phyloP scores from a whole-genome alignment of 2,329 filamentous ascomycete genomes.

The Xylariales sp. region DNA sequence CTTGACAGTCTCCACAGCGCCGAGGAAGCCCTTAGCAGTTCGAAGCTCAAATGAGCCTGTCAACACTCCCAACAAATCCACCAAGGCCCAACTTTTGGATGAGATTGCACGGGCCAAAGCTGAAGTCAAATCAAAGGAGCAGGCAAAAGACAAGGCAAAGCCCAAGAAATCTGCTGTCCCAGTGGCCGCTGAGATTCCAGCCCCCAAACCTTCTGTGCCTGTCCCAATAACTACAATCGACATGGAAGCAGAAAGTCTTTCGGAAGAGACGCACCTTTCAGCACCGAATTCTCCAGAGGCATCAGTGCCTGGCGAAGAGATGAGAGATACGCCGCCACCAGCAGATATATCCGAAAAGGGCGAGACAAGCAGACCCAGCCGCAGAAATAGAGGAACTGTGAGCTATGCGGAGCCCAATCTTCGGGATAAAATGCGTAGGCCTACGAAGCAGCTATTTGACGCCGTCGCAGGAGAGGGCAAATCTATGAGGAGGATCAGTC shows the following conservation, averaged over 20 bases:
- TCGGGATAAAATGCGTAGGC: constrained; percentile 77
- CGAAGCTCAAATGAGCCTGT: constrained; percentile 60
- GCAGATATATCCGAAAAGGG: constrained; percentile 49
- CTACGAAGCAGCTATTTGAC: constrained; percentile 71
- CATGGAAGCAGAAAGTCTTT: constrained; percentile 25
- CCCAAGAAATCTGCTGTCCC: constrained; percentile 16
- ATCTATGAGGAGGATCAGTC: constrained; percentile 38
- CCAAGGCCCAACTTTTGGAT: constrained; percentile 27
- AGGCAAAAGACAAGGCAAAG: constrained; percentile 11
- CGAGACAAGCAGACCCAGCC: constrained; percentile 59
- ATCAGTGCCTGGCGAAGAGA: constrained; percentile 26
- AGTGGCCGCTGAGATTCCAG: constrained; percentile 23
- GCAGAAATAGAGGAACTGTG: constrained; percentile 63
- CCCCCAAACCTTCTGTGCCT: constrained; percentile 11
- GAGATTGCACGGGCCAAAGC: constrained; percentile 35
- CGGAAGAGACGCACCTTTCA: constrained; percentile 35
- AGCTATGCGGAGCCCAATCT: constrained; percentile 83
- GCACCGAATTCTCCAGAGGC: constrained; percentile 47
- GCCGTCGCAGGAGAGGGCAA: constrained; percentile 65
- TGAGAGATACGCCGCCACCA: constrained; percentile 56
- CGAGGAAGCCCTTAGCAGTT: constrained; percentile 45
- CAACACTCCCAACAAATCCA: constrained; percentile 51
- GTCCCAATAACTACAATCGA: constrained; percentile 15
- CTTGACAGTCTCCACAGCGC: constrained; percentile 17
- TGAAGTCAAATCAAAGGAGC: constrained; percentile 20